A percentile compares a stretch with the other conserved stretches of the same genome.
These are phyloP conservation scores for Syzygium aqueum DNA, from an alignment of 345 rosid genomes.

Conservation along the genomic window DNA sequence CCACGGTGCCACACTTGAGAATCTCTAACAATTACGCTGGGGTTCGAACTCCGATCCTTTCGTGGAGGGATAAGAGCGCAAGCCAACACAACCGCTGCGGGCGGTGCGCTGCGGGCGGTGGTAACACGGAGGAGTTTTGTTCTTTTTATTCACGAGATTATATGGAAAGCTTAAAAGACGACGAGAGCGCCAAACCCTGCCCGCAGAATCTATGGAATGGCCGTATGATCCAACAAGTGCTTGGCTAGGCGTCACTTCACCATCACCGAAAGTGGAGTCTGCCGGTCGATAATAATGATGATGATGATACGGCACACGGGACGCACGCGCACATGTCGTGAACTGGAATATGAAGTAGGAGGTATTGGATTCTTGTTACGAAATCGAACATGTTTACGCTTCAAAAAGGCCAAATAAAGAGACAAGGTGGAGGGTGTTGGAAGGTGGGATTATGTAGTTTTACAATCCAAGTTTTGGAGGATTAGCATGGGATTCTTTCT, in stretches of 20 bases:
- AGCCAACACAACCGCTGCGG: no score
- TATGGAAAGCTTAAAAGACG: neutral
- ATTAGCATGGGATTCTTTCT: neutral
- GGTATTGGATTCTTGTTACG: neutral
- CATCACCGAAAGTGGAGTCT: neutral
- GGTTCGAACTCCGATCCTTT: no score
- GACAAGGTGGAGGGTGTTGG: neutral
- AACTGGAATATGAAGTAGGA: neutral
- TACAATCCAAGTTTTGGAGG: neutral
- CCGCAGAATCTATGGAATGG: neutral
- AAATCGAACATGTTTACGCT: neutral
- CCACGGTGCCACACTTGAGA: no score
- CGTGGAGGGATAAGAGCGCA: no score
- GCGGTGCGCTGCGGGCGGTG: no score
- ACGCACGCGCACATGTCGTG: neutral
- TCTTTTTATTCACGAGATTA: neutral
- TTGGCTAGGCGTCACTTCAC: neutral
- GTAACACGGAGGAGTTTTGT: neutral
- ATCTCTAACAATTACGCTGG: no score
- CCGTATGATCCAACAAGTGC: neutral
- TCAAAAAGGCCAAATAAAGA: neutral
- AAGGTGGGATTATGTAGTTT: neutral
- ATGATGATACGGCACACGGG: neutral
- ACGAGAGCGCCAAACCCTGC: neutral
- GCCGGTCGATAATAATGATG: neutral